Conservation (phyloP, 495 filamentous ascomycete species). For the Aspergillus bertholletiae region DNA sequence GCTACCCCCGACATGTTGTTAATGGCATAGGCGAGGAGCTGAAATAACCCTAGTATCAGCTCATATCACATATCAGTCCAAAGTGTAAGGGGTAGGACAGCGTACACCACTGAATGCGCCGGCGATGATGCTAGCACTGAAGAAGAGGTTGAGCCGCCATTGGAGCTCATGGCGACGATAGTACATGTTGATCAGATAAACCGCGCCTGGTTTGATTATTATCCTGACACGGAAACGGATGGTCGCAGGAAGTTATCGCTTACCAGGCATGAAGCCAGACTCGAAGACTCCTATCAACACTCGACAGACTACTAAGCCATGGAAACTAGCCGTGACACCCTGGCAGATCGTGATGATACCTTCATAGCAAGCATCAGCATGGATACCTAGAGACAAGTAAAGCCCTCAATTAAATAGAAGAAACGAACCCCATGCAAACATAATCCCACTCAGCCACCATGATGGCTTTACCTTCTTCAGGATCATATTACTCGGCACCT, state of each 20-base stretch:
- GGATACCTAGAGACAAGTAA: neutral
- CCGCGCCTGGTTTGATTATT: conserved; percentile 23
- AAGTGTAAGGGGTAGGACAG: neutral
- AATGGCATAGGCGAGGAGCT: conserved; percentile 59
- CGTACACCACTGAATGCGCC: conserved; percentile 59
- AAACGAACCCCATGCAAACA: conserved; percentile 49
- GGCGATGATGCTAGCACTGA: conserved; percentile 52
- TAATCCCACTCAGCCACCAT: conserved; percentile 50
- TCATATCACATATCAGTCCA: neutral
- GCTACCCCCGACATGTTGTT: conserved; percentile 51
- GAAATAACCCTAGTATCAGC: neutral
- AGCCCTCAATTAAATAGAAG: neutral
- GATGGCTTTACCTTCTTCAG: conserved; percentile 62
- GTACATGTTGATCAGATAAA: conserved; percentile 58
- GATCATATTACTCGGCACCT: conserved; percentile 64
- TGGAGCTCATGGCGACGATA: conserved; percentile 62
- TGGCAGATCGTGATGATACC: conserved; percentile 52
- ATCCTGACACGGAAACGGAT: neutral
- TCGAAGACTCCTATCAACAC: conserved; percentile 58
- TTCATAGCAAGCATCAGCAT: conserved; percentile 1
- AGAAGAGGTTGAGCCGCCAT: conserved; percentile 56
- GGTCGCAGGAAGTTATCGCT: conserved; percentile 6
- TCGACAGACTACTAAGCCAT: conserved; percentile 49
- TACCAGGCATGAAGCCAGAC: conserved; percentile 54
- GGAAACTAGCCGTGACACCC: conserved; percentile 51